Base-by-base conservation (phyloP, 2,329 filamentous ascomycete species). In the Neofusicoccum laricinum region DNA sequence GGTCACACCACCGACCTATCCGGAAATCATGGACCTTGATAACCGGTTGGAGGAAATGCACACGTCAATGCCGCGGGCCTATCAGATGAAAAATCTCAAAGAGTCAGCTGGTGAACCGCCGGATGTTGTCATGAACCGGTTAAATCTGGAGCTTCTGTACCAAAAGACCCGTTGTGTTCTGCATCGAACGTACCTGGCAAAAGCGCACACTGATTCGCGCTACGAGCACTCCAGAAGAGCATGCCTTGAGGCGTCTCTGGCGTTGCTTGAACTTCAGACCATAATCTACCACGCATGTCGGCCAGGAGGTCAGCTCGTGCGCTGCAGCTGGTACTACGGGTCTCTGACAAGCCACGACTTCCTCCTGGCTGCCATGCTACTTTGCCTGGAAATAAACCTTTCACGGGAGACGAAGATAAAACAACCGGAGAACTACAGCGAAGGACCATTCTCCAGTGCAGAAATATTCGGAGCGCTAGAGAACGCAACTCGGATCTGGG, bases 131-230 rank as follows among this genome's bases (percentile, higher is more conserved):
- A 82, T 86, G 75, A 77, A 79, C 25, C 78, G 82, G 4, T 79
- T 84, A 66, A 84, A 81, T 45, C 70, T 86, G 21, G 79, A 85
- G 17, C 71, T 86, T 4, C 72, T 84, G 4, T 83, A 82, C 68
- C 79, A 82, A 50, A 84, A 84, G 68, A 75, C 81, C 8, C 79
- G 80, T 55, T 79, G 82, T 36, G 80, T 85, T 1, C 70, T 87
- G n/a, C 84, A 87, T 69, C 78, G 84, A 15, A 80, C 79, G 32
- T 85, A 82, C 67, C 78, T 87, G 67, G 76, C 76, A 11, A 73
- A 77, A 15, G 70, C 75, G 59, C 69, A 79, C 75, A 61, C 68
- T 61, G 53, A 75, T 69, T 40, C 68, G 0, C 65, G 62, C 19
- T 80, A 78, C 63, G 70, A 71, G 0, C 77, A 80, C 50, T 84